Base-by-base conservation (phyloP, 2,329 filamentous ascomycete genomes). In the Cercospora sojina region DNA sequence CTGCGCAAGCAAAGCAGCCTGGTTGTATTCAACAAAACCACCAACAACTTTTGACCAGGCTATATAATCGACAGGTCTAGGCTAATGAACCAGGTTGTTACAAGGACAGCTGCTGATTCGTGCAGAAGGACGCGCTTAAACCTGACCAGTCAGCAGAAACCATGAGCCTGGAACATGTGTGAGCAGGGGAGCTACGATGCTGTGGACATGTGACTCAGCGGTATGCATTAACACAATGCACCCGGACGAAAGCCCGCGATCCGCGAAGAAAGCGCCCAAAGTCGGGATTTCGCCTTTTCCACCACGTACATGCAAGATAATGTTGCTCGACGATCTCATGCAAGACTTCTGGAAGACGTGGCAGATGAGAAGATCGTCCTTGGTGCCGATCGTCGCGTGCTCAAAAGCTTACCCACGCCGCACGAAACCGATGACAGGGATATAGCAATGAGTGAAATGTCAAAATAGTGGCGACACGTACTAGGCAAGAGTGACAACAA, bases 371-470 rank as follows among this genome's bases (percentile, higher is more conserved):
- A 31, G 53, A 57, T 57, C 27, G 53, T n/a, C 12, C n/a, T 31
- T 57, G 25, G n/a, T 20, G 29, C 53, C 53, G 53, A 32, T 57
- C 27, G 35, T 57, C 53, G 53, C 53, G 53, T 32, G 53, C 47
- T 53, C 47, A 12, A 53, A 25, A n/a, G 47, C 47, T 53, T 23
- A 27, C 20, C 23, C 47, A 27, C 47, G 20, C 23, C 47, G 47
- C 53, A 25, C 18, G 53, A 57, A 57, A 57, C 29, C 53, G 27
- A 57, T 35, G 18, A 20, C 53, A 57, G n/a, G 53, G 53, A 57
- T 57, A 20, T 12, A 6, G 53, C 27, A 18, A 29, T 53, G 12
- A 53, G 23, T 51, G 47, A 27, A 18, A 51, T 25, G 47, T 18
- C 47, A 51, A 56, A 29, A 20, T 56, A 32, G 51, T 4, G 8